These are phyloP conservation scores for Rubia tinctorum DNA, from an alignment of 305 asterid species.

Conservation along the genomic window DNA sequence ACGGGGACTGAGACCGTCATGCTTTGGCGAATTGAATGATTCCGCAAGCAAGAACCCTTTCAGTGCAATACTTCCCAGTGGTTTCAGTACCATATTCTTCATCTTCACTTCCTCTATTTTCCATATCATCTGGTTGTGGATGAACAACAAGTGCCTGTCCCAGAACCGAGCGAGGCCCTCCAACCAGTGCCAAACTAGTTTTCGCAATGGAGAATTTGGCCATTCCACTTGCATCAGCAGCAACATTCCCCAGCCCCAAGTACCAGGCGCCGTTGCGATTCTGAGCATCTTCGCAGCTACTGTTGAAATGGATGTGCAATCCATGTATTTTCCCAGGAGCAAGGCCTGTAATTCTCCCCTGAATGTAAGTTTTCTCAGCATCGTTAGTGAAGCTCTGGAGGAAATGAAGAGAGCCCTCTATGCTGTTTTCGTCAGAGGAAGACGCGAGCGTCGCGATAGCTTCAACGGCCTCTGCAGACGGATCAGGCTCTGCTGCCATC, in stretches of 20 bases:
- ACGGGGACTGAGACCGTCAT: too few relatives aligned
- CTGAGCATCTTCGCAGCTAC: not conserved
- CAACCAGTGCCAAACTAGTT: not conserved
- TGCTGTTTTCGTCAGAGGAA: conserved; percentile 20
- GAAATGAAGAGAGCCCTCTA: conserved; percentile 63
- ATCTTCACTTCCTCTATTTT: too few relatives aligned
- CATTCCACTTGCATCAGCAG: not conserved
- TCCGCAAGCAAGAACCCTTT: not conserved
- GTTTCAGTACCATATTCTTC: not conserved
- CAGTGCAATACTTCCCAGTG: not conserved
- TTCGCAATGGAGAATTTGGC: not conserved
- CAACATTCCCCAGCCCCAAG: not conserved
- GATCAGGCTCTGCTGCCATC: not conserved
- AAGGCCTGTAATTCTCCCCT: conserved; percentile 58
- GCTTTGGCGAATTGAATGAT: not conserved
- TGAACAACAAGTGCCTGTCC: not conserved
- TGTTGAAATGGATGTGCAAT: conserved; percentile 50
- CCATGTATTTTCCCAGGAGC: conserved; percentile 63
- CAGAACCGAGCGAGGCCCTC: not conserved
- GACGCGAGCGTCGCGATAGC: conserved; percentile 66
- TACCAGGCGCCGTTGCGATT: not conserved
- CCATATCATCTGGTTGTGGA: too few relatives aligned
- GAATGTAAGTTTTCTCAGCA: conserved; percentile 41
- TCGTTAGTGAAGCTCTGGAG: conserved; percentile 25
- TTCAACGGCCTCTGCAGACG: conserved; percentile 9